Conservation (phyloP, 805 yeast species). For the Saccharomycopsis capsularis region DNA sequence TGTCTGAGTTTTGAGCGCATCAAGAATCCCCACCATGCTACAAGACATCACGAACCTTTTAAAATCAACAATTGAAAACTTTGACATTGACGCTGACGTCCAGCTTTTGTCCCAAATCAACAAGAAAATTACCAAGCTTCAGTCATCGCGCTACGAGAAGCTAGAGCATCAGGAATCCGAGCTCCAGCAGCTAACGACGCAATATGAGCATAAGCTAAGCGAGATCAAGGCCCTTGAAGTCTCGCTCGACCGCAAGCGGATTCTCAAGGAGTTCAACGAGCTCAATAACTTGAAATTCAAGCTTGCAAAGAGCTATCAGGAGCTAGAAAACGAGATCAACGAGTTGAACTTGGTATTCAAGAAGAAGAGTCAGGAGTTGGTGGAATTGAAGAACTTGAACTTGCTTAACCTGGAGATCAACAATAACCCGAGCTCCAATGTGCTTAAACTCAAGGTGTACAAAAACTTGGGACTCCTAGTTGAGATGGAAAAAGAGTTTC, state of each 20-base stretch:
- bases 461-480: conserved; percentile 52
- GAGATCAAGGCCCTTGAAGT: conserved; percentile 24
- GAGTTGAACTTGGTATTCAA: conserved; percentile 34
- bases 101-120: conserved; percentile 39
- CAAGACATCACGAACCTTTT: conserved; percentile 26
- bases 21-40: too few relatives aligned
- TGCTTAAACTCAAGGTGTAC: conserved; percentile 51
- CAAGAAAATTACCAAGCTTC: conserved; percentile 31
- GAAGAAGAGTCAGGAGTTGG: conserved; percentile 32
- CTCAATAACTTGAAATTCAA: conserved; percentile 42
- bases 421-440: conserved; percentile 37
- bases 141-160: conserved; percentile 28
- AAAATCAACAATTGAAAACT: conserved; percentile 39
- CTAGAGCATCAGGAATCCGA: conserved; percentile 24
- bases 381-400: conserved; percentile 29
- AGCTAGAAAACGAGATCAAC: conserved; percentile 39
- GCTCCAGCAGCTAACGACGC: conserved; percentile 22
- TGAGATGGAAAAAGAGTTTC: conserved; percentile 26
- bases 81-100: conserved; percentile 46
- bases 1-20: too few relatives aligned
- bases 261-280: conserved; percentile 28
- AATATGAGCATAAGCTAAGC: conserved; percentile 12
- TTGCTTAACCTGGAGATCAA: conserved; percentile 30
- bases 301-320: conserved; percentile 46
- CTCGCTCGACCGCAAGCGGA: conserved; percentile 28